phyloP scores from a whole-genome alignment of 2,329 filamentous ascomycete species.

The Claviceps digitariae region DNA sequence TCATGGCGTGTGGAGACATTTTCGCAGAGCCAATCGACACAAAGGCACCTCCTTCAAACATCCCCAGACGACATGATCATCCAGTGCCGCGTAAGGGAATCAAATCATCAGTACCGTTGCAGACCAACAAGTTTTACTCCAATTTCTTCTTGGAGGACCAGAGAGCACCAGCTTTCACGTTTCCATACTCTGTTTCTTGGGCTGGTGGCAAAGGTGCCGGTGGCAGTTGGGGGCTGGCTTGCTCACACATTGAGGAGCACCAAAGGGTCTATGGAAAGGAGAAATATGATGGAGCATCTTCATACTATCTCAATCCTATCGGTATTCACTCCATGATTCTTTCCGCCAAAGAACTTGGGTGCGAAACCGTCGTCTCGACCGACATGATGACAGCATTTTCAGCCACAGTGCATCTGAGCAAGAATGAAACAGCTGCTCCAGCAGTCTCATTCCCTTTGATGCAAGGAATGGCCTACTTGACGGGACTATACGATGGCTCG shows the following conservation, averaged over 20 bases:
- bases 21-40: conserved; percentile 43
- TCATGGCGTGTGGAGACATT: conserved; percentile 30
- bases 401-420: conserved; percentile 53
- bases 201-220: conserved; percentile 47
- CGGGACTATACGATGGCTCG: conserved; percentile 56
- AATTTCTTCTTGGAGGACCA: conserved; percentile 71
- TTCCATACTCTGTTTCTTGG: conserved; percentile 63
- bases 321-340: conserved; percentile 71
- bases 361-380: conserved; percentile 40
- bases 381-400: conserved; percentile 44
- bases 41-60: conserved; percentile 32
- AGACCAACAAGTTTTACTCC: conserved; percentile 71
- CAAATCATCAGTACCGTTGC: conserved; percentile 33
- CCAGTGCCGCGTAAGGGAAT: conserved; percentile 43
- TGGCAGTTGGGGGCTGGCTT: conserved; percentile 61
- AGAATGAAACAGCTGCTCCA: conserved; percentile 36
- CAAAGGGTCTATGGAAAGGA: conserved; percentile 55
- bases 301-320: conserved; percentile 70
- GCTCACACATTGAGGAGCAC: conserved; percentile 57
- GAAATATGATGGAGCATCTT: conserved; percentile 39
- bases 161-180: conserved; percentile 54
- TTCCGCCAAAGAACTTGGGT: conserved; percentile 60
- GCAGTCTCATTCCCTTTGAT: conserved; percentile 67
- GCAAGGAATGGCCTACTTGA: conserved; percentile 83
- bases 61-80: conserved; percentile 38